Evolutionary conservation across 176 grass and related monocot genomes (phyloP).

Genomic region (Dactylis glomerata): DNA sequence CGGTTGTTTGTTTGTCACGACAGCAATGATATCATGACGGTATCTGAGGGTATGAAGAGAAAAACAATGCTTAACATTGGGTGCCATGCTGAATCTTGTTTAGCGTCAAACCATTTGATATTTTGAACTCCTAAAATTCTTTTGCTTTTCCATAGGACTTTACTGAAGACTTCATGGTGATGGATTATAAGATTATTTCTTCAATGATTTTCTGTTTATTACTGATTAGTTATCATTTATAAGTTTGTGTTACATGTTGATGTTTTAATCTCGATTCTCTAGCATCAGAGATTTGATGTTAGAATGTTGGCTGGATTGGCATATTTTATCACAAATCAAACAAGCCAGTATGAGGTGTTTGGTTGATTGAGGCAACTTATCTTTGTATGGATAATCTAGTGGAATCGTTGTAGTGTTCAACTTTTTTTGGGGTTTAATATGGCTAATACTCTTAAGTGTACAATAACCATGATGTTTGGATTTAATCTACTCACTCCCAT

Average conservation of each 20-base stretch:
- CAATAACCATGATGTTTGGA: no score
- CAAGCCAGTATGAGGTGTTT: background rate
- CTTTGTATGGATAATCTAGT: background rate
- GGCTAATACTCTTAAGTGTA: no score
- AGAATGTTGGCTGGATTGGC: background rate
- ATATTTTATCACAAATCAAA: background rate
- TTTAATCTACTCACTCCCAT: no score
- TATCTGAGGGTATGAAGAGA: constrained; percentile 40
- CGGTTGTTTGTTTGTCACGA: constrained; percentile 27
- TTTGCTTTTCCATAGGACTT: constrained; percentile 53
- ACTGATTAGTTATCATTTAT: background rate
- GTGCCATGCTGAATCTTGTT: constrained; percentile 28
- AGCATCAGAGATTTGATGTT: background rate
- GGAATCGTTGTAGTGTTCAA: background rate
- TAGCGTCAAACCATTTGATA: constrained; percentile 36
- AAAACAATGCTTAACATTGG: constrained; percentile 34
- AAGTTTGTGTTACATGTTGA: background rate
- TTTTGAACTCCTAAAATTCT: constrained; percentile 39
- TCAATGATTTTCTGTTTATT: constrained; percentile 23
- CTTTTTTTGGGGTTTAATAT: no score
- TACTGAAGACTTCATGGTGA: constrained; percentile 28
- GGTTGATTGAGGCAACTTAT: background rate
- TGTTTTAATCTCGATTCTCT: background rate
- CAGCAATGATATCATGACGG: constrained; percentile 34
- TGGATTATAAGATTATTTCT: constrained; percentile 50